A percentile compares a stretch with the other conserved stretches of the same genome.
phyloP scores from a whole-genome alignment of 1,284 basidiomycete species.

The Hemileia vastatrix region DNA sequence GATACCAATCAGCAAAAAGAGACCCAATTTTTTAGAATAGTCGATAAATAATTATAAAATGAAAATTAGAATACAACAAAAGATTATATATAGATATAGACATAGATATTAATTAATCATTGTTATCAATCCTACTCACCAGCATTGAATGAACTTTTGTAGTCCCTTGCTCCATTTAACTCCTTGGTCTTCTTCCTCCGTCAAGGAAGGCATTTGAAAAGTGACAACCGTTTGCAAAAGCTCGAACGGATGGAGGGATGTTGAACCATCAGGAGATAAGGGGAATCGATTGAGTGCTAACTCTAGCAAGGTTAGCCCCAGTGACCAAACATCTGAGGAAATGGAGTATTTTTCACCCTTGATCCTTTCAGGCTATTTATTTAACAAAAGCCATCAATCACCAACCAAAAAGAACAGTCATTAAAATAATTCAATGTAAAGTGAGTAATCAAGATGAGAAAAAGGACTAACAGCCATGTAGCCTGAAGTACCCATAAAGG shows the following conservation, averaged over 20 bases:
- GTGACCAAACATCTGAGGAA: slow-evolving; percentile 95
- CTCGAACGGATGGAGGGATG: slow-evolving; percentile 69
- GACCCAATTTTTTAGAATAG: not conserved
- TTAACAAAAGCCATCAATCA: not conserved
- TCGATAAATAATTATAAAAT: not conserved
- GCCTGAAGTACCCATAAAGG: slow-evolving; percentile 91
- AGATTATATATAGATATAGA: not conserved
- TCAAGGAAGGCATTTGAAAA: slow-evolving; percentile 71
- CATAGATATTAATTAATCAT: not conserved
- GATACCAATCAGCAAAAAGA: not conserved
- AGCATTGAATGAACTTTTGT: slow-evolving; percentile 82
- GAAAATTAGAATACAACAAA: not conserved
- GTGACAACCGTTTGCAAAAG: slow-evolving; percentile 83
- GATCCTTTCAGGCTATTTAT: slow-evolving; percentile 74
- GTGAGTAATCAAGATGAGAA: too few relatives aligned
- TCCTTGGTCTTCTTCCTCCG: slow-evolving; percentile 49
- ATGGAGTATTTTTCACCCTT: slow-evolving; percentile 81
- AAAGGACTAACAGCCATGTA: slow-evolving; percentile 80
- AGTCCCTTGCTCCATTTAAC: slow-evolving; percentile 69
- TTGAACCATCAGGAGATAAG: slow-evolving; percentile 64
- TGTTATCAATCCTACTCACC: slow-evolving; percentile 49
- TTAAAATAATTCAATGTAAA: not conserved
- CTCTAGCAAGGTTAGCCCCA: slow-evolving; percentile 84
- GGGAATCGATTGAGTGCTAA: slow-evolving; percentile 90
- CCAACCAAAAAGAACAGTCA: slow-evolving; percentile 21